Percentiles rank a stretch among this genome's conserved stretches.
Conservation (phyloP, 2,329 filamentous ascomycete genomes). For the Cladobotryum protrusum region DNA sequence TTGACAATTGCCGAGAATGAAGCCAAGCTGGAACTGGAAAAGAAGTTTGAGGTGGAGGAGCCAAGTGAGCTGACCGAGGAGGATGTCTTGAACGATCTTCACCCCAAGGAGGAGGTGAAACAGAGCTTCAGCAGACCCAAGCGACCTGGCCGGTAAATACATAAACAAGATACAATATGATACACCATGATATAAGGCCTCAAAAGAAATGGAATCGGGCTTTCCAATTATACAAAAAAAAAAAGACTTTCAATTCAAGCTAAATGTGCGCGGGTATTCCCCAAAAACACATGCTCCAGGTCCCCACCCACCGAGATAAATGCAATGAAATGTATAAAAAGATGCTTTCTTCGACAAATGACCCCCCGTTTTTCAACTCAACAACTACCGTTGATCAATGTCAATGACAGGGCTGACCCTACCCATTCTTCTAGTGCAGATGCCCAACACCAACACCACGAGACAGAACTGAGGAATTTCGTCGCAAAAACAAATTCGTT, state of each 20-base stretch:
- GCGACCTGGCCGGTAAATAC: conserved; percentile 59
- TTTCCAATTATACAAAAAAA: conserved; percentile 2
- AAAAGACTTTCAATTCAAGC: conserved; percentile 11
- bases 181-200: conserved; percentile 3
- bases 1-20: conserved; percentile 59
- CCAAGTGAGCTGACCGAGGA: conserved; percentile 65
- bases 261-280: conserved; percentile 23
- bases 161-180: conserved; percentile 5
- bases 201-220: too few species aligned
- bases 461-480: conserved; percentile 2
- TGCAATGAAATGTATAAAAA: conserved; percentile 5
- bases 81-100: conserved; percentile 58
- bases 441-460: not conserved
- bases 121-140: conserved; percentile 71
- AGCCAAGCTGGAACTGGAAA: conserved; percentile 59
- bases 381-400: not conserved
- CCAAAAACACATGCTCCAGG: conserved; percentile 20
- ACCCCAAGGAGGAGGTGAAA: conserved; percentile 59
- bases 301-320: not conserved
- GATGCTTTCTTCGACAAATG: not conserved
- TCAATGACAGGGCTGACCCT: conserved; percentile 11
- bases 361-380: not conserved
- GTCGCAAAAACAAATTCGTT: conserved; percentile 1
- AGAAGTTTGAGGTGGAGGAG: conserved; percentile 63
- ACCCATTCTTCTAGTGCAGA: conserved; percentile 9